phyloP scores from a whole-genome alignment of 1,284 basidiomycete genomes.

The Apiotrichum gracile region DNA sequence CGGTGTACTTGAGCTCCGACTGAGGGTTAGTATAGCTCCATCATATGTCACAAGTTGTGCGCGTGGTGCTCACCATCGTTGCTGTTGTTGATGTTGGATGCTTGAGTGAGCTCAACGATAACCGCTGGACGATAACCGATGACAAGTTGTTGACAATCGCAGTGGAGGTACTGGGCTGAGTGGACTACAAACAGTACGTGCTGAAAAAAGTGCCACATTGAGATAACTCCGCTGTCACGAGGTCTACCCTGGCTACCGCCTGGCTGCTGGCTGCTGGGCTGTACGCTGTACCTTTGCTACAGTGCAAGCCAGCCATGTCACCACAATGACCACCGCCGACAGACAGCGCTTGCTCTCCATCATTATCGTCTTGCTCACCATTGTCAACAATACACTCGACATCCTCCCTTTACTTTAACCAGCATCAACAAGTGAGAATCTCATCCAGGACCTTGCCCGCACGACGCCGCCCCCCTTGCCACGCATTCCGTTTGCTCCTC shows the following conservation, averaged over 20 bases:
- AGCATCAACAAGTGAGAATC: slow-evolving; percentile 1
- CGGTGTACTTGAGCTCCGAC: slow-evolving; percentile 86
- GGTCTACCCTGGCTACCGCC: background rate
- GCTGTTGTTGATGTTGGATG: background rate
- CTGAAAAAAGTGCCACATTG: background rate
- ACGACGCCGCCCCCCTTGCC: background rate
- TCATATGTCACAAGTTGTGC: fast-evolving
- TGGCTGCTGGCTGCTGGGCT: too few relatives aligned
- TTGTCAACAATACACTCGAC: background rate
- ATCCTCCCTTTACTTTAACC: background rate
- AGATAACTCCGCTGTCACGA: background rate
- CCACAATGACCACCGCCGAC: background rate
- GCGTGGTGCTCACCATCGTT: background rate
- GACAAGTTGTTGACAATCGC: background rate
- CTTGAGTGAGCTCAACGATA: too few relatives aligned
- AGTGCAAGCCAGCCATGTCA: background rate
- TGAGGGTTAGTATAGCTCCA: slow-evolving; percentile 9
- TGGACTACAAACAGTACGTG: background rate
- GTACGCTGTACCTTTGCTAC: too few relatives aligned
- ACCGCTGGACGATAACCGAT: too few relatives aligned
- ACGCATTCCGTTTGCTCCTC: background rate
- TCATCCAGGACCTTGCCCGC: background rate
- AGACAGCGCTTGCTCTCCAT: background rate
- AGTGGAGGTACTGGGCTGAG: background rate
- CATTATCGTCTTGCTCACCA: background rate